phyloP scores from a whole-genome alignment of 139 green algal species.

The Deuterostichococcus epilithicus region DNA sequence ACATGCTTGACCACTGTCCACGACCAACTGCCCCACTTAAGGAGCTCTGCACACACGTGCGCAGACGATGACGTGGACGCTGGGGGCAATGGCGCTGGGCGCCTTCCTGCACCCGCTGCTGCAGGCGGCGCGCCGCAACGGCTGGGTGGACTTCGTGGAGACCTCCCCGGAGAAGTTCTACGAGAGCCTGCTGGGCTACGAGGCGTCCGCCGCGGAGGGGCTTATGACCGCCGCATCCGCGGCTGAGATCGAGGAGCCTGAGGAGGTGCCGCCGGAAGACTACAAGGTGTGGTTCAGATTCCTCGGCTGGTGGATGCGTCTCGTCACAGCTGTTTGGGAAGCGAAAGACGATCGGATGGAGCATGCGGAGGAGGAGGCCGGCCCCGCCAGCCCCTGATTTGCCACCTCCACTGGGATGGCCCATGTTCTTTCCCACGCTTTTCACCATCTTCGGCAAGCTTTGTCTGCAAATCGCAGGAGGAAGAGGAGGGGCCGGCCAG shows the following conservation, averaged over 20 bases:
- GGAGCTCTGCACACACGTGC: background rate
- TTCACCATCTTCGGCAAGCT: too few species aligned
- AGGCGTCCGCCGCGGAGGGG: background rate
- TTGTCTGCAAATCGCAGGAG: background rate
- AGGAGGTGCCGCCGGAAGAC: background rate
- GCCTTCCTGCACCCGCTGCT: constrained; percentile 66
- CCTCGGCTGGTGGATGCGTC: too few species aligned
- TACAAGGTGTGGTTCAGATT: background rate
- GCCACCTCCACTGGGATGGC: too few species aligned
- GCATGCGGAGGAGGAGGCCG: too few species aligned
- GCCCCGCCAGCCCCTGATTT: too few species aligned
- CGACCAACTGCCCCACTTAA: background rate
- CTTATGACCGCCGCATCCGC: too few species aligned
- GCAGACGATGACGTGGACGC: constrained; percentile 46
- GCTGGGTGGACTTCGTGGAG: background rate
- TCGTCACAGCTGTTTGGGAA: too few species aligned
- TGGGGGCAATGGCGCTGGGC: constrained; percentile 41
- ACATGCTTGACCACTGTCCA: background rate
- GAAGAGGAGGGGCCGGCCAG: background rate
- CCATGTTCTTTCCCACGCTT: too few species aligned
- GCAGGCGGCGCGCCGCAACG: constrained; percentile 26
- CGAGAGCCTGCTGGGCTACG: background rate
- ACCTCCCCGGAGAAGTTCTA: background rate
- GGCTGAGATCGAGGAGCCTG: background rate
- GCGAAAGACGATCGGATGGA: too few species aligned